Evolutionary conservation across 1,139 yeast genomes (phyloP), one percentile per base, ranked within the genome.

Genomic region (Zygosaccharomyces pseudobailii): DNA sequence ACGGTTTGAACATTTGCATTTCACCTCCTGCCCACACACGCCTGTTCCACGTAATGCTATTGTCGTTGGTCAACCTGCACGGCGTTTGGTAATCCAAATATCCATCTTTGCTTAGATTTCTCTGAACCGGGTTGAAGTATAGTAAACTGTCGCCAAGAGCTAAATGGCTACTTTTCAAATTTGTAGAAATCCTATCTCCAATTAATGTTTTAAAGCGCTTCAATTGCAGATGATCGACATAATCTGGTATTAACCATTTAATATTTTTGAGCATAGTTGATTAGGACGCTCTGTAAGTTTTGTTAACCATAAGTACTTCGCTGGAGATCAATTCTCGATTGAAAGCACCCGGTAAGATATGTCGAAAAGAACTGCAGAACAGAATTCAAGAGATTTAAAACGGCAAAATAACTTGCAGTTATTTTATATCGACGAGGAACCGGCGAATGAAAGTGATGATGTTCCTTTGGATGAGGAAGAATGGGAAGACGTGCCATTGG

Each of bases 41-140:
- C 51, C 94, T 70, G 23, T 68, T 68, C 60, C 71, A 87, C 5
- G 67, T 58, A 39, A 48, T 36, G 0, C 44, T 7, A 4, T 42
- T 35, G 20, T 45, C 38, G 3, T 43, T 40, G 9, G 54, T 36
- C 10, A 57, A 22, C 4, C 47, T 53, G 1, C 53, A 57, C 0
- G 96, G 96, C 0, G 92, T 82, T 63, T 87, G 95, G 57, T 83
- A 80, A 48, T 82, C 74, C 56, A 87, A 95, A 65, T 87, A 90
- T 0, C 97, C 97, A 64, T 90, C 97, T 2, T 59, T 41, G 0
- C 85, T 82, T 23, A 87, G 61, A 3, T 64, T 65, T 54, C 80
- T 62, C 36, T 76, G 80, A 32, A 73, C 68, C 4, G 84, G 80
- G 52, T 78, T 79, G 64, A 80, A 81, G 63, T 75, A 87, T 3